phyloP scores from a whole-genome alignment of 768 basidiomycete species.

The Boletus coccyginus region DNA sequence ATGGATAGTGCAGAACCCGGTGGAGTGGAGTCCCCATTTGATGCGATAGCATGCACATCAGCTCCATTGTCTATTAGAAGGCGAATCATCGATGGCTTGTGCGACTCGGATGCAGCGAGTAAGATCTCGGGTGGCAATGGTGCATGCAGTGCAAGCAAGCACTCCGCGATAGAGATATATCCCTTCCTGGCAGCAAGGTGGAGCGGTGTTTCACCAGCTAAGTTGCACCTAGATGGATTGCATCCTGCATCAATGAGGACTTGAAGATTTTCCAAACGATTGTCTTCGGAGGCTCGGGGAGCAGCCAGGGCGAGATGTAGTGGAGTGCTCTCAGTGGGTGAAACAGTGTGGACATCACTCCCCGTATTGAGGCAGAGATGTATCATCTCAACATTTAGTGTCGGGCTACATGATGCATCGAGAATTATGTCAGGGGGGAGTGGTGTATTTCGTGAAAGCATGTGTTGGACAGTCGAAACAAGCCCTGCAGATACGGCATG shows the following conservation, averaged over 20 bases:
- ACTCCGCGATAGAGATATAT: background rate
- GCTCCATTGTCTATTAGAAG: background rate
- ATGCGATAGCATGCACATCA: background rate
- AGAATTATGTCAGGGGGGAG: conserved; percentile 6
- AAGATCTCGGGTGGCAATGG: conserved; percentile 1
- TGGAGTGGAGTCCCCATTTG: background rate
- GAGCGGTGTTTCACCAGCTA: background rate
- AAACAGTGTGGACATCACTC: background rate
- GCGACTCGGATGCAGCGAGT: background rate
- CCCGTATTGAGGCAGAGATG: background rate
- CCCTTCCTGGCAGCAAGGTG: background rate
- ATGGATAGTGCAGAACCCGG: background rate
- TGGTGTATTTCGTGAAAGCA: background rate
- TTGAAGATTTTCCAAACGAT: background rate
- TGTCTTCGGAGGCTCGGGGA: background rate
- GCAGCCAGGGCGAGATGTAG: background rate
- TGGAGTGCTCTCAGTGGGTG: background rate
- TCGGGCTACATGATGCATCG: background rate
- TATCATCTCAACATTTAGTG: background rate
- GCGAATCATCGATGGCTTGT: background rate
- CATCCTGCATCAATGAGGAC: conserved; percentile 10
- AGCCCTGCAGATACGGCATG: conserved; percentile 4
- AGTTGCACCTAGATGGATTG: background rate
- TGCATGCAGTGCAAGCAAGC: background rate
- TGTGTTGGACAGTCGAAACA: background rate